phyloP scores from a whole-genome alignment of 495 filamentous ascomycete genomes.

The Bacidia gigantensis region DNA sequence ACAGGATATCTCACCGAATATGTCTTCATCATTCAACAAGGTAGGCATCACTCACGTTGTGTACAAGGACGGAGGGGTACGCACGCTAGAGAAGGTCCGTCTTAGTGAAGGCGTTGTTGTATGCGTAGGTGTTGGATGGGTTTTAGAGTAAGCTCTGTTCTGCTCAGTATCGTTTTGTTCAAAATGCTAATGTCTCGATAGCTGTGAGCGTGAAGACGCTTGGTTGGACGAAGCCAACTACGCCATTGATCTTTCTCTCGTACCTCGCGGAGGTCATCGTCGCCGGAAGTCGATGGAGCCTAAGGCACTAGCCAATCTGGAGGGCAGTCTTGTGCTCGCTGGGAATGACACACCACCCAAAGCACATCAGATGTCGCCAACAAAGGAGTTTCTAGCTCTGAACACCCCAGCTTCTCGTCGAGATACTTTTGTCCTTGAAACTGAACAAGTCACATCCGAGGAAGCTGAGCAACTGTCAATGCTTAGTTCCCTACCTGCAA shows the following conservation, averaged over 20 bases:
- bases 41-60: constrained; percentile 89
- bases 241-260: constrained; percentile 50
- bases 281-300: constrained; percentile 91
- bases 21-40: constrained; percentile 30
- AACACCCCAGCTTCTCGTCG: constrained; percentile 34
- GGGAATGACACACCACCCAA: constrained; percentile 19
- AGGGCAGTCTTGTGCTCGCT: constrained; percentile 45
- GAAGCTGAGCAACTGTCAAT: constrained; percentile 16
- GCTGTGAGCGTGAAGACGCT: constrained; percentile 65
- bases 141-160: constrained; percentile 54
- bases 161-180: background rate
- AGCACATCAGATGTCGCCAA: constrained; percentile 16
- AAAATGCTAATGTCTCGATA: constrained; percentile 24
- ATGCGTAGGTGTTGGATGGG: constrained; percentile 80
- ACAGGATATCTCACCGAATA: constrained; percentile 6
- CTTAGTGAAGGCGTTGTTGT: constrained; percentile 59
- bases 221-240: constrained; percentile 63
- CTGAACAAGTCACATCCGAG: constrained; percentile 12
- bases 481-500: constrained; percentile 8
- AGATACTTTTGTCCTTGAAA: constrained; percentile 32
- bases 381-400: constrained; percentile 29
- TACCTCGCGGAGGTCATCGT: constrained; percentile 64
- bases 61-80: constrained; percentile 81
- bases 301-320: constrained; percentile 56
- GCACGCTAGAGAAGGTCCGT: constrained; percentile 77